These are phyloP conservation scores for Claviceps sorghi DNA, from an alignment of 2,329 filamentous ascomycete species.

Conservation along the genomic window DNA sequence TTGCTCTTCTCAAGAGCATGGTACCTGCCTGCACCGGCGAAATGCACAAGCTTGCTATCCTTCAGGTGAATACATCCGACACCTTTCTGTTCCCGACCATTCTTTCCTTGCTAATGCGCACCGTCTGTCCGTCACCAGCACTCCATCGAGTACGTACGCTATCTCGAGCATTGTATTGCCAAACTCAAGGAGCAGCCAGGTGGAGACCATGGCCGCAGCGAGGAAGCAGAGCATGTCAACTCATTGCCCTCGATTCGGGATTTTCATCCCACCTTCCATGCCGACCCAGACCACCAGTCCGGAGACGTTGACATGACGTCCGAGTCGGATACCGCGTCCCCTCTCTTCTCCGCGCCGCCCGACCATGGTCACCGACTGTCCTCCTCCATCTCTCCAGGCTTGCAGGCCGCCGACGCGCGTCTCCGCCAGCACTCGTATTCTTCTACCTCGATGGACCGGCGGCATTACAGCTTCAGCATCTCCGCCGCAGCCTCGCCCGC, in stretches of 20 bases:
- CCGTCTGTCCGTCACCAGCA: constrained; percentile 38
- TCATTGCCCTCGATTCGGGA: constrained; percentile 23
- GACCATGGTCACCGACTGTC: constrained; percentile 24
- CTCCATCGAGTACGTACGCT: constrained; percentile 90
- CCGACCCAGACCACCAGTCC: constrained; percentile 13
- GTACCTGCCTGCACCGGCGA: constrained; percentile 92
- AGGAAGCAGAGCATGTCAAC: constrained; percentile 16
- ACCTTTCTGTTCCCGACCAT: not conserved
- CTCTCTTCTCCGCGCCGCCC: constrained; percentile 24
- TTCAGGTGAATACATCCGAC: constrained; percentile 52
- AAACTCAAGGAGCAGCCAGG: constrained; percentile 55
- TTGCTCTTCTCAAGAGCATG: constrained; percentile 83
- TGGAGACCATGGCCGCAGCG: constrained; percentile 13
- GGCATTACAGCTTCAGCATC: constrained; percentile 34
- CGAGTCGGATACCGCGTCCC: constrained; percentile 35
- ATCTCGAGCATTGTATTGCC: constrained; percentile 74
- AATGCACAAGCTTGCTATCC: constrained; percentile 94
- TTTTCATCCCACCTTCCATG: constrained; percentile 27
- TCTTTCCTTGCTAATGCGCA: not conserved
- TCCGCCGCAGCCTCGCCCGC: constrained; percentile 41
- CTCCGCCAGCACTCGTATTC: constrained; percentile 39
- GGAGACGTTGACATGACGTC: constrained; percentile 46
- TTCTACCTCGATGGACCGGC: constrained; percentile 34
- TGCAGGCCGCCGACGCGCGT: constrained; percentile 29
- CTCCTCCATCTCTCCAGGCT: constrained; percentile 34